Evolutionary conservation across 257 asterid species (phyloP).

Genomic region (Penstemon eatonii): DNA sequence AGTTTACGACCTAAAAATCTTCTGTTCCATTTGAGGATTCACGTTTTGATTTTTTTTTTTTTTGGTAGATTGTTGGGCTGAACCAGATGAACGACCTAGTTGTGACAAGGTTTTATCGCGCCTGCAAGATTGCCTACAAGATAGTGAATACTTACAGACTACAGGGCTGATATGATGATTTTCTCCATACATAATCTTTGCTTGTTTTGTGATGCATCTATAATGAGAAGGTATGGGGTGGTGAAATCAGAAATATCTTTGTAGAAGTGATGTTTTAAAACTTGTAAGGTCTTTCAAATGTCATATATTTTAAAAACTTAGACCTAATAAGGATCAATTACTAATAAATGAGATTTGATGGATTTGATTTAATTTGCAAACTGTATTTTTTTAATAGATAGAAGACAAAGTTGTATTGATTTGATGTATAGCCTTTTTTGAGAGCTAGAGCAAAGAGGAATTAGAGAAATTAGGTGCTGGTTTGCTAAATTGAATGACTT

Average conservation of each 20-base stretch:
- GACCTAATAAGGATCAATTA: not conserved
- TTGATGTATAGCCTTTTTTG: no score
- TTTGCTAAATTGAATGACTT: no score
- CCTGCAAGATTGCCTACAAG: constrained; percentile 64
- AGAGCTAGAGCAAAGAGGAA: no score
- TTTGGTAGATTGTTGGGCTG: constrained; percentile 86
- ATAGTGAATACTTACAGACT: constrained; percentile 47
- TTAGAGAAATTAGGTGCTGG: no score
- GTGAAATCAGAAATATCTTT: constrained; percentile 18
- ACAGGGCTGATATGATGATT: constrained; percentile 32
- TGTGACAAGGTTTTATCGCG: constrained; percentile 70
- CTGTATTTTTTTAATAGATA: no score
- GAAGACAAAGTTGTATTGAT: no score
- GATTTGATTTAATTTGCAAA: no score
- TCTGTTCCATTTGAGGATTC: not conserved
- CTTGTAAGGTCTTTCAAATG: not conserved
- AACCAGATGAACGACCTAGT: constrained; percentile 78
- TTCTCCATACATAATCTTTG: not conserved
- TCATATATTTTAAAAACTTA: not conserved
- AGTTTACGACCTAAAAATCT: not conserved
- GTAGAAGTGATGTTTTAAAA: not conserved
- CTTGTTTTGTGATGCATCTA: constrained; percentile 1
- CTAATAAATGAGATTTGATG: no score
- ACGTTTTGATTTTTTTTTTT: constrained; percentile 2
- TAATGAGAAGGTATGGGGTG: constrained; percentile 7